Conservation (phyloP, 2,329 filamentous ascomycete species). For the Fusarium sp. region DNA sequence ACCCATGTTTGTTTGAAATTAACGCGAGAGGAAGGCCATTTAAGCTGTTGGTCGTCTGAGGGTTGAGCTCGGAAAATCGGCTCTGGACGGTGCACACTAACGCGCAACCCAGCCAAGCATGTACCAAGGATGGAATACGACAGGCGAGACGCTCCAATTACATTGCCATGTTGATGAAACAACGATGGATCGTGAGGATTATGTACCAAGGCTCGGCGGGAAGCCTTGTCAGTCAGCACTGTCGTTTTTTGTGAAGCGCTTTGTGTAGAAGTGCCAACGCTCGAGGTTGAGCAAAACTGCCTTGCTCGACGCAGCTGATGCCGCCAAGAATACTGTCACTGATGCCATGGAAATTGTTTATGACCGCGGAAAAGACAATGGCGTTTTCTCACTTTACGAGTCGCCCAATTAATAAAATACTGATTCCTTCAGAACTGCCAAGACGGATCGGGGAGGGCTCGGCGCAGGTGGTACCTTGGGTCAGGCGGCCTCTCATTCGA, state of each 20-base stretch:
- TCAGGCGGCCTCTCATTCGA: slow-evolving; percentile 37
- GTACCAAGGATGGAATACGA: slow-evolving; percentile 7
- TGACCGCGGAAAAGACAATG: slow-evolving; percentile 12
- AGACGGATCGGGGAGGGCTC: slow-evolving; percentile 28
- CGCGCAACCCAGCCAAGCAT: slow-evolving; percentile 3
- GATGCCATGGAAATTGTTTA: not conserved
- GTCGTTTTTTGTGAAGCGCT: not conserved
- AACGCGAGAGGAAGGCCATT: slow-evolving; percentile 8
- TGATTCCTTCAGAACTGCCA: slow-evolving; percentile 24
- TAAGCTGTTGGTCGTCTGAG: slow-evolving; percentile 1
- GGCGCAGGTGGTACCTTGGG: slow-evolving; percentile 25
- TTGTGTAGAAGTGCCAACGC: not conserved
- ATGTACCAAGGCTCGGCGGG: not conserved
- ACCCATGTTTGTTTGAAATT: slow-evolving; percentile 20
- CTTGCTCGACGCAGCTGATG: not conserved
- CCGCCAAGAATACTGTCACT: not conserved
- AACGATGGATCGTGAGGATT: not conserved
- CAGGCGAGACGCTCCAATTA: slow-evolving; percentile 6
- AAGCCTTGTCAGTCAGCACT: not conserved
- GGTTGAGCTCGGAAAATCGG: slow-evolving; percentile 30
- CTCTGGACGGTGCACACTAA: slow-evolving; percentile 20
- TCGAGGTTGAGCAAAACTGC: not conserved
- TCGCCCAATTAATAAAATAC: slow-evolving; percentile 9
- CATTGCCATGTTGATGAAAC: not conserved
- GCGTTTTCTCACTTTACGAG: slow-evolving; percentile 2